A percentile compares a stretch with the other conserved stretches of the same genome.
Conservation (phyloP, 768 basidiomycete genomes). For the Lentinus tigrinus region DNA sequence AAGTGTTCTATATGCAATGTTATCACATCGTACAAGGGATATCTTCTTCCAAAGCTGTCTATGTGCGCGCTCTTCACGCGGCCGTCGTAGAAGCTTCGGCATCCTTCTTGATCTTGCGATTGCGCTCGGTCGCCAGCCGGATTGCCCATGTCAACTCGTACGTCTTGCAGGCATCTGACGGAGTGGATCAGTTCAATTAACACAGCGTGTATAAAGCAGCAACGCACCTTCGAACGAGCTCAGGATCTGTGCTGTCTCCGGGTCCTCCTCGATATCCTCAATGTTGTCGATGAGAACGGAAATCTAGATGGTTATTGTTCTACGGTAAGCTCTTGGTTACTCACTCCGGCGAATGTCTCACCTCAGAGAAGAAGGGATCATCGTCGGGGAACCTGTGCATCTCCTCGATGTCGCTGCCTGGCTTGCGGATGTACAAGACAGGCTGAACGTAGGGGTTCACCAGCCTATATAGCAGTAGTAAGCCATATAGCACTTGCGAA, state of each 20-base stretch:
- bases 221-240: constrained; percentile 77
- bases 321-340: too few relatives aligned
- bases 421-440: constrained; percentile 79
- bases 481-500: constrained; percentile 8
- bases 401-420: constrained; percentile 78
- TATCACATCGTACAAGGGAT: neutral
- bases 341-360: constrained; percentile 18
- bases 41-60: neutral
- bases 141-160: constrained; percentile 96
- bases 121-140: constrained; percentile 72
- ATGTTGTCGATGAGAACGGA: constrained; percentile 88
- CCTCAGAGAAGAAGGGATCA: constrained; percentile 93
- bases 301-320: too few relatives aligned
- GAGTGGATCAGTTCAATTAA: neutral
- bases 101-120: constrained; percentile 38
- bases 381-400: constrained; percentile 72
- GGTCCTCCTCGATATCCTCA: constrained; percentile 86
- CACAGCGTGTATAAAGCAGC: neutral
- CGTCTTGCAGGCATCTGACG: constrained; percentile 76
- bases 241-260: constrained; percentile 77
- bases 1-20: neutral
- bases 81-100: neutral
- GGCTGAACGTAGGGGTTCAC: constrained; percentile 95
- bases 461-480: constrained; percentile 44
- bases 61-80: neutral